Conservation (phyloP, 2,329 filamentous ascomycete species). For the Chrysoporthe puriensis region DNA sequence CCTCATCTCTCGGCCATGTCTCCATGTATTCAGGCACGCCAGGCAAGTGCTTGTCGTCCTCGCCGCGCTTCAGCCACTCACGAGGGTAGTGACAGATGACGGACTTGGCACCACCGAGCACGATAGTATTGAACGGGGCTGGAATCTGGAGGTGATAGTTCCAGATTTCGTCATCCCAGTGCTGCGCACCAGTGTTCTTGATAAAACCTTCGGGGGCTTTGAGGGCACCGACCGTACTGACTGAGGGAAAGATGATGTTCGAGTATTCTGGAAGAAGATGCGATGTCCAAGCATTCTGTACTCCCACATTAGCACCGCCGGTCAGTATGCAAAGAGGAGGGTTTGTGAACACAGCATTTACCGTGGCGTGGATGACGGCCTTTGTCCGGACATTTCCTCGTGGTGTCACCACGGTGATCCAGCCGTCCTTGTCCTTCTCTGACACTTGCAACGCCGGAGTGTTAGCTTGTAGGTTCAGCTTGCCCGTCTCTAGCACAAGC, state of each 20-base stretch:
- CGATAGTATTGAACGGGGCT: conserved; percentile 37
- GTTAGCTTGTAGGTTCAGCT: conserved; percentile 35
- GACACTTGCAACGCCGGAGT: conserved; percentile 34
- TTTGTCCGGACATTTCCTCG: conserved; percentile 26
- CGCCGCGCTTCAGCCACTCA: conserved; percentile 32
- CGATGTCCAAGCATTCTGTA: conserved; percentile 29
- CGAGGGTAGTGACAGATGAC: conserved; percentile 35
- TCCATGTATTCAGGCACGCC: conserved; percentile 36
- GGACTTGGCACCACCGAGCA: conserved; percentile 35
- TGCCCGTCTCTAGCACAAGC: conserved; percentile 25
- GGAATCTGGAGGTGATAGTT: conserved; percentile 40
- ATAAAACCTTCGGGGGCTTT: conserved; percentile 37
- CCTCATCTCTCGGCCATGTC: conserved; percentile 36
- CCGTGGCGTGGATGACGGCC: conserved; percentile 29
- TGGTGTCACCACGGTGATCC: conserved; percentile 32
- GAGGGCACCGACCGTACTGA: conserved; percentile 35
- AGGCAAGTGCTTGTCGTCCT: conserved; percentile 35
- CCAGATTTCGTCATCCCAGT: conserved; percentile 37
- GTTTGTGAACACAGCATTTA: not conserved
- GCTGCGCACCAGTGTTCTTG: conserved; percentile 38
- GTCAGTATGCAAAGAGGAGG: not conserved
- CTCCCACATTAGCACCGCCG: not conserved
- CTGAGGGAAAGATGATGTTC: conserved; percentile 27
- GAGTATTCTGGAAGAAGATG: conserved; percentile 29
- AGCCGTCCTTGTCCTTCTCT: conserved; percentile 32